Evolutionary conservation across 495 filamentous ascomycete species (phyloP).

Genomic region (Annulohypoxylon bovei): DNA sequence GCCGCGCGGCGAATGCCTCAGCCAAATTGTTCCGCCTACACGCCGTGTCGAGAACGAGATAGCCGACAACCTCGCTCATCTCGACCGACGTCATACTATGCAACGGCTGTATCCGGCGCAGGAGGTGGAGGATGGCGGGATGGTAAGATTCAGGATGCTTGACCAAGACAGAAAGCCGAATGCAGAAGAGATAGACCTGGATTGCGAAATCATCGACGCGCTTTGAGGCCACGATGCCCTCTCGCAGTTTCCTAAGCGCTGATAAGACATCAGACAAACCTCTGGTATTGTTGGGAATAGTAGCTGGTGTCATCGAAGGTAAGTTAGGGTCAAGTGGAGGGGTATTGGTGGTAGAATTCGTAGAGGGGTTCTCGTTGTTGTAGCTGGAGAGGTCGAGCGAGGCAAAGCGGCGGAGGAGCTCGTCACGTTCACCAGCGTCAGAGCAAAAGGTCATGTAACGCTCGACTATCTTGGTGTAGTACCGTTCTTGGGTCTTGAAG

Average conservation of each 20-base stretch:
- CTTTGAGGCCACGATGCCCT: conserved; percentile 80
- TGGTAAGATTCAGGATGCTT: conserved; percentile 88
- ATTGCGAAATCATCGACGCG: conserved; percentile 75
- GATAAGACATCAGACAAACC: conserved; percentile 62
- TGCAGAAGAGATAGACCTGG: conserved; percentile 80
- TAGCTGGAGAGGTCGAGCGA: conserved; percentile 61
- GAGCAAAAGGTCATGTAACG: conserved; percentile 91
- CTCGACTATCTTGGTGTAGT: conserved; percentile 85
- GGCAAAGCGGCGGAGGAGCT: conserved; percentile 77
- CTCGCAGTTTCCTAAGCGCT: conserved; percentile 90
- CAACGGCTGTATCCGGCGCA: conserved; percentile 72
- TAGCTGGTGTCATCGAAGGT: conserved; percentile 21
- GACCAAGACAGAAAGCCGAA: conserved; percentile 80
- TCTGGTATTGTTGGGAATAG: conserved; percentile 45
- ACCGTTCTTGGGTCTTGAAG: conserved; percentile 77
- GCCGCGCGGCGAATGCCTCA: conserved; percentile 72
- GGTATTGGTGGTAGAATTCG: conserved; percentile 15
- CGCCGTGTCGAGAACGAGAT: conserved; percentile 86
- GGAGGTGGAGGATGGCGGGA: conserved; percentile 81
- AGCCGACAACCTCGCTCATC: conserved; percentile 78
- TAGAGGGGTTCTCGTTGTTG: conserved; percentile 28
- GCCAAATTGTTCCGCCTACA: conserved; percentile 82
- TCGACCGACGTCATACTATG: conserved; percentile 73
- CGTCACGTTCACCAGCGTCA: conserved; percentile 67
- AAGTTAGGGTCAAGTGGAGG: conserved; percentile 7